Evolutionary conservation across 139 green algal species (phyloP), one percentile per base, ranked within the genome.

Genomic region (Picochlorum sp.): DNA sequence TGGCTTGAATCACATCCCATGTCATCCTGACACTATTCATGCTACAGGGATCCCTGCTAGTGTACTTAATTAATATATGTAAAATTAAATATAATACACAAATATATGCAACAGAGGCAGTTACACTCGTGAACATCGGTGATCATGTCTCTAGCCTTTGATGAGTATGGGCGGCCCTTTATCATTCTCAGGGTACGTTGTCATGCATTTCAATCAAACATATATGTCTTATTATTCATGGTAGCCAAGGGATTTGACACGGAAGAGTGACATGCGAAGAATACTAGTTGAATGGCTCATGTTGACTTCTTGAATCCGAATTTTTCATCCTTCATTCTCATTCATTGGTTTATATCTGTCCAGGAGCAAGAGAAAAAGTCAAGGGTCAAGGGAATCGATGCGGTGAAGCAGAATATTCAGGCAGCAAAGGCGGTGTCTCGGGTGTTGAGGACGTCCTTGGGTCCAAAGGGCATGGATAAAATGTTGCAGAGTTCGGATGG

Each of bases 381-480:
- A 1, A 74, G 93, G 2, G 56, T 94, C 14, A 89, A 88, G 49
- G 94, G 94, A 2, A 81, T 96, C 11, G 94, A 97, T 44, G 94
- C 94, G 49, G 82, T 97, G 32, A 97, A 97, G 66, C 74, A 82
- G 9, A 98, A 97, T 82, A 99, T 98, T 41, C 66, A 91, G 57
- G 94, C 94, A 7, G 94, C 91, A 16, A 97, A 96, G 71, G 82
- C 84, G 0, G 91, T 99, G 4, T 85, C 94, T 3, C 81, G 88
- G 11, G 90, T 90, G 26, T 73, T 94, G 65, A 75, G 81, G 2
- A 94, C 86, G 0, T 91, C 81, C 3, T 73, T 95, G 20, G 90
- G 89, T 1, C 90, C 90, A 18, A 95, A 97, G 69, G 94, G 94
- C 61, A 99, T 99, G 94, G 94, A 99, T 85, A 99, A 99, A 73